Evolutionary conservation across 1,284 basidiomycete species (phyloP).

Genomic region (Kwoniella shivajii): DNA sequence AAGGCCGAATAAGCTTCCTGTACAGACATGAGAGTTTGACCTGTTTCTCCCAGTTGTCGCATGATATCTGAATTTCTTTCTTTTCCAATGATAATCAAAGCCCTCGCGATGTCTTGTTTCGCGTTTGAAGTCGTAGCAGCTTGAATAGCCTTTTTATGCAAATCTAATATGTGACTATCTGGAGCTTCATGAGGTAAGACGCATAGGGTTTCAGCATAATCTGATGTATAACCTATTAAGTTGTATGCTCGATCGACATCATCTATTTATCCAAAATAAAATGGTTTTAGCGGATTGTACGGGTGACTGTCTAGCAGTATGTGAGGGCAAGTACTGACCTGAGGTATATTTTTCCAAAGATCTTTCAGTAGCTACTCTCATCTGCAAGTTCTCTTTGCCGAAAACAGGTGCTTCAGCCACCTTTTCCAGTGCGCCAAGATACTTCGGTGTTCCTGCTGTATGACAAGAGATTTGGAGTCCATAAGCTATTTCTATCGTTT

Average conservation of each 20-base stretch:
- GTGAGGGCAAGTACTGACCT: constrained; percentile 21
- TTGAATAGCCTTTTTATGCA: constrained; percentile 37
- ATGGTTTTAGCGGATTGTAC: too few species aligned
- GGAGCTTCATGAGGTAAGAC: constrained; percentile 38
- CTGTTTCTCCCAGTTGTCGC: constrained; percentile 30
- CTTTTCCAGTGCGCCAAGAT: constrained; percentile 38
- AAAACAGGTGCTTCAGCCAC: constrained; percentile 24
- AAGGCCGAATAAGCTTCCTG: constrained; percentile 48
- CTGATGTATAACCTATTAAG: constrained; percentile 32
- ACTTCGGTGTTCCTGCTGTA: constrained; percentile 13
- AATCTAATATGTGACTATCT: constrained; percentile 33
- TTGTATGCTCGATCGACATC: constrained; percentile 41
- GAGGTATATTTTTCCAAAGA: constrained; percentile 39
- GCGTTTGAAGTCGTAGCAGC: constrained; percentile 16
- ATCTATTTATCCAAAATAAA: too few species aligned
- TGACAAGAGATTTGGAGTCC: constrained; percentile 40
- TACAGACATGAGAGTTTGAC: constrained; percentile 36
- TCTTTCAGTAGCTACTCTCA: constrained; percentile 40
- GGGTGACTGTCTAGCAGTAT: constrained; percentile 1
- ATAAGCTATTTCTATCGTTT: constrained; percentile 39
- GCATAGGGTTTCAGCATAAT: constrained; percentile 26
- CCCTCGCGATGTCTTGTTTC: constrained; percentile 24
- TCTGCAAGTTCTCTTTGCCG: constrained; percentile 31
- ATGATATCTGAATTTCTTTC: constrained; percentile 29
- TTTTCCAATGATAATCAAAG: constrained; percentile 38